Evolutionary conservation across 257 asterid species (phyloP).

Genomic region (Capsicum pubescens): DNA sequence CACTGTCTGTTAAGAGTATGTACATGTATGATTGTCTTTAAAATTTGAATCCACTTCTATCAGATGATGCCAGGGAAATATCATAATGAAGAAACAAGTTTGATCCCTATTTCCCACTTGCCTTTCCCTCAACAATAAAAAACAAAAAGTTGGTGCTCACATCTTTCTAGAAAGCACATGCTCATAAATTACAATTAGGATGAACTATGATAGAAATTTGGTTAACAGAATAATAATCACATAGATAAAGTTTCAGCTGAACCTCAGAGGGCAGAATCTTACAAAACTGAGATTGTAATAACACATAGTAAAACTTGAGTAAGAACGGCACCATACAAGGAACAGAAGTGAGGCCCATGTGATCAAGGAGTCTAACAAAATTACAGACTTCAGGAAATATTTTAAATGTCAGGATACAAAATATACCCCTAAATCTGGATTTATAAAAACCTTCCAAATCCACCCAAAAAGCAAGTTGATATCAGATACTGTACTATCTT

Average conservation of each 20-base stretch:
- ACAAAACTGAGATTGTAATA: slow-evolving; percentile 6
- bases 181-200: neutral
- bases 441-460: neutral
- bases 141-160: neutral
- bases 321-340: neutral
- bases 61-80: neutral
- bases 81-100: neutral
- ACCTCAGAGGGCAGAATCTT: neutral
- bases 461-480: neutral
- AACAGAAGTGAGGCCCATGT: neutral
- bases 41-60: slow-evolving; percentile 3
- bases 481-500: neutral
- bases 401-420: neutral
- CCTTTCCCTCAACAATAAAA: neutral
- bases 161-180: slow-evolving; percentile 12
- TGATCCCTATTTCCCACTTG: neutral
- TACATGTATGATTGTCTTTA: neutral
- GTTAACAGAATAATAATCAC: neutral
- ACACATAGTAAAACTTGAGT: neutral
- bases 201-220: neutral
- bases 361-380: neutral
- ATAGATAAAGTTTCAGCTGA: slow-evolving; percentile 8
- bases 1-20: neutral
- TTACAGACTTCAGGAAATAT: neutral
- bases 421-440: neutral